Evolutionary conservation across 2,329 filamentous ascomycete species (phyloP), one percentile per base, ranked within the genome.

Genomic region (Grosmannia huntii): DNA sequence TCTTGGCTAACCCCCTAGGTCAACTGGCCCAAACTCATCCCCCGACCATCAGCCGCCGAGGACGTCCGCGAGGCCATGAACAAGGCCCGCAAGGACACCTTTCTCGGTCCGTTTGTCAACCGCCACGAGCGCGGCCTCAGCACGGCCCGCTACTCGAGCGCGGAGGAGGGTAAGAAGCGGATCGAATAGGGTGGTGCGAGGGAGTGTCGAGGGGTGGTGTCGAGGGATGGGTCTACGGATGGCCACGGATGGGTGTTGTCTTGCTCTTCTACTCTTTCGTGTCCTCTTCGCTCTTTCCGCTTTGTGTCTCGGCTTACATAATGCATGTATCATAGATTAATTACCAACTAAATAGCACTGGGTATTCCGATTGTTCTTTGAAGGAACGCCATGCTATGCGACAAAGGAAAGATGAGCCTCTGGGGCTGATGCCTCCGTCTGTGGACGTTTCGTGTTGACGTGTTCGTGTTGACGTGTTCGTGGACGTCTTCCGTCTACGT

Each of bases 111-210:
- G 16, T 81, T 95, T 61, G 79, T 95, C 25, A 77, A 80, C 31
- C 75, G 76, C 53, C 90, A 95, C 68, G 89, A 95, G 72, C 79
- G 91, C 19, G 90, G 90, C 3, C 81, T 89, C 62, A 96, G 90
- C 73, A 89, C 88, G 63, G 86, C 87, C 50, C 80, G 89, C 61
- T 85, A 95, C 65, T 80, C 89, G 36, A 94, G 87, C 65, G 83
- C 95, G 57, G 94, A 99, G 71, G 94, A 99, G 73, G 94, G 94
- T 57, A 99, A 99, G 81, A 99, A 96, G 81, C 89, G 94, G 70
- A 95, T 95, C 68, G 94, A 99, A 70, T 91, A 81, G 50, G 21
- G 19, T 23, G 25, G 19, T 14, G 28, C n/a, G n/a, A n/a, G n/a
- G n/a, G n/a, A n/a, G n/a, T n/a, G n/a, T n/a, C n/a, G n/a, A n/a